These are phyloP conservation scores for Nectriaceae sp. DNA, from an alignment of 2,329 filamentous ascomycete species.

Conservation along the genomic window DNA sequence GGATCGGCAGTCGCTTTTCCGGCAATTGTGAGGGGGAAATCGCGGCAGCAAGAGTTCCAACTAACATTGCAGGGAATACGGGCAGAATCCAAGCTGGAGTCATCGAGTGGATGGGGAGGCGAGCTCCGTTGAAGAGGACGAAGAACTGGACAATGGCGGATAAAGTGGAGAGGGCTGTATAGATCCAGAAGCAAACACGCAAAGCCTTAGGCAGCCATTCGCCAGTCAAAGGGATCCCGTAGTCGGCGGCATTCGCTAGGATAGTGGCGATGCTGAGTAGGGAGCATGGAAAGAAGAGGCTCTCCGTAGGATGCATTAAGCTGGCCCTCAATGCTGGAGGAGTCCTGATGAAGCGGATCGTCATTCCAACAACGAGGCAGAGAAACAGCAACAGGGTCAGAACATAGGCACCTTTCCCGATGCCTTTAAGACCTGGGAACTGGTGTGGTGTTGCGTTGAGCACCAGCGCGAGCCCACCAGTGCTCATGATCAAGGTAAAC, in stretches of 20 bases:
- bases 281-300: slow-evolving; percentile 63
- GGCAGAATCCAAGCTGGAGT: slow-evolving; percentile 32
- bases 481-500: slow-evolving; percentile 38
- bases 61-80: slow-evolving; percentile 32
- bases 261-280: slow-evolving; percentile 66
- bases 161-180: slow-evolving; percentile 39
- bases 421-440: slow-evolving; percentile 47
- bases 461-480: slow-evolving; percentile 33
- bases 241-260: slow-evolving; percentile 65
- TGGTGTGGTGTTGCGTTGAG: slow-evolving; percentile 41
- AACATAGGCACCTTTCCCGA: slow-evolving; percentile 51
- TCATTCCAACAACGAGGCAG: slow-evolving; percentile 53
- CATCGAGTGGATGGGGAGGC: slow-evolving; percentile 29
- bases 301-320: slow-evolving; percentile 52
- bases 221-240: slow-evolving; percentile 53
- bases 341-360: slow-evolving; percentile 58
- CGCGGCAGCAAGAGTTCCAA: slow-evolving; percentile 25
- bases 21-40: slow-evolving; percentile 26
- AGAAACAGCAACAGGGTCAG: slow-evolving; percentile 52
- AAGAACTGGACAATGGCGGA: slow-evolving; percentile 28
- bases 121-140: slow-evolving; percentile 31
- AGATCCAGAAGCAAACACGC: slow-evolving; percentile 53
- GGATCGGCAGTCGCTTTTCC: slow-evolving; percentile 25
- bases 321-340: slow-evolving; percentile 56
- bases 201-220: slow-evolving; percentile 51